Evolutionary conservation across 352 stramenopile species (phyloP).

Genomic region (Phytophthora constricta): DNA sequence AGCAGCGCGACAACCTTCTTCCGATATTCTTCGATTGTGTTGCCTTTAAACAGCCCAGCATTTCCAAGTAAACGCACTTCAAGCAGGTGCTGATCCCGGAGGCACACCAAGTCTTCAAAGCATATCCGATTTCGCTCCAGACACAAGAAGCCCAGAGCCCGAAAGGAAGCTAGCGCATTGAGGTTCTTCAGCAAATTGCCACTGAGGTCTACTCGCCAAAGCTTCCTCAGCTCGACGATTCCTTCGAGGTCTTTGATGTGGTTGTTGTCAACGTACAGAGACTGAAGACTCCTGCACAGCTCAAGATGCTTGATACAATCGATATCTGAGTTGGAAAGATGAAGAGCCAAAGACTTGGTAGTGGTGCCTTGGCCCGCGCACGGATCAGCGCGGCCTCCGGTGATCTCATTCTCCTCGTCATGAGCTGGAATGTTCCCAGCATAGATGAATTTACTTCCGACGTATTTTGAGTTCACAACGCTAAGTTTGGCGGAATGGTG

Average conservation of each 20-base stretch:
- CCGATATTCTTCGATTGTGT: slow-evolving; percentile 36
- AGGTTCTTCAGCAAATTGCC: slow-evolving; percentile 52
- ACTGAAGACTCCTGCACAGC: slow-evolving; percentile 46
- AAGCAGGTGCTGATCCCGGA: slow-evolving; percentile 65
- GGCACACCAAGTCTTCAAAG: slow-evolving; percentile 59
- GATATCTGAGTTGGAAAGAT: slow-evolving; percentile 60
- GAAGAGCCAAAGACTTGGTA: slow-evolving; percentile 54
- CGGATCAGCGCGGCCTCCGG: slow-evolving; percentile 56
- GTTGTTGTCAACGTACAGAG: slow-evolving; percentile 64
- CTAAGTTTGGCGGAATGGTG: not conserved
- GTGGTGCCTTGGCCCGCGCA: slow-evolving; percentile 54
- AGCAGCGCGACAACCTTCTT: slow-evolving; percentile 58
- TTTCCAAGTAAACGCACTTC: slow-evolving; percentile 59
- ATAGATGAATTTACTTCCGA: not conserved
- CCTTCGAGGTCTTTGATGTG: slow-evolving; percentile 51
- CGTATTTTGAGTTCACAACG: slow-evolving; percentile 12
- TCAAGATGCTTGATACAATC: slow-evolving; percentile 62
- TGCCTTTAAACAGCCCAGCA: slow-evolving; percentile 27
- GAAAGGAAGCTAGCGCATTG: slow-evolving; percentile 51
- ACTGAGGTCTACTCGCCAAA: slow-evolving; percentile 67
- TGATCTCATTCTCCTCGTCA: slow-evolving; percentile 42
- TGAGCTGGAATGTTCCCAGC: slow-evolving; percentile 1
- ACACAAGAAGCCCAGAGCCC: slow-evolving; percentile 59
- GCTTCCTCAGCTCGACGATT: slow-evolving; percentile 39
- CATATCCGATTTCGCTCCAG: slow-evolving; percentile 55